Percentiles rank a stretch among this genome's conserved stretches.
Evolutionary conservation across 306 rosid genomes (phyloP).

Genomic region (Prunus campanulata): DNA sequence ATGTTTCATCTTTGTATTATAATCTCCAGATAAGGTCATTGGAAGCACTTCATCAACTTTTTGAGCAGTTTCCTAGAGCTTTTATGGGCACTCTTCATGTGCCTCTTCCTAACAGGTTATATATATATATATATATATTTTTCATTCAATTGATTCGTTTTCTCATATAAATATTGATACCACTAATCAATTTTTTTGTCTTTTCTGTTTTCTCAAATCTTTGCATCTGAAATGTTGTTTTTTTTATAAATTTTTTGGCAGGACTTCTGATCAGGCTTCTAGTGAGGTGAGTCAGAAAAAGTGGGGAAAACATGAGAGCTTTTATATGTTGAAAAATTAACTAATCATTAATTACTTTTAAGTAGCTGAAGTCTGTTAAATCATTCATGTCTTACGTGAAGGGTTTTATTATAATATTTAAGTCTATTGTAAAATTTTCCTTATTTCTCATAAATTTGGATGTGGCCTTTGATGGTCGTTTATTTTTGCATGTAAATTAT

Average conservation of each 20-base stretch:
- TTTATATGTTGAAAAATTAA: not conserved
- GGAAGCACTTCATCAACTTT: constrained; percentile 78
- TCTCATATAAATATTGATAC: not conserved
- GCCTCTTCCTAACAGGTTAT: constrained; percentile 58
- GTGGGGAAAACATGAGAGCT: not conserved
- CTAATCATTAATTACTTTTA: not conserved
- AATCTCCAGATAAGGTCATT: constrained; percentile 82
- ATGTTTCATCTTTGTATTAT: not conserved
- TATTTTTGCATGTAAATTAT: no score
- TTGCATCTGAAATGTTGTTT: constrained; percentile 15
- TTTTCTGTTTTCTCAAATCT: constrained; percentile 1
- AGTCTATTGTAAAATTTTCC: not conserved
- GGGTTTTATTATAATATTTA: not conserved
- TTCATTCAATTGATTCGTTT: not conserved
- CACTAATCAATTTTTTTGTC: not conserved
- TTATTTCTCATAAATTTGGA: not conserved
- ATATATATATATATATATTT: not conserved
- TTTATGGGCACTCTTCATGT: constrained; percentile 72
- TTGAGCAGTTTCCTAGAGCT: constrained; percentile 92
- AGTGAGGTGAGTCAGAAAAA: constrained; percentile 47
- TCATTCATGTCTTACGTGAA: not conserved
- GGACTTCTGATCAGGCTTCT: constrained; percentile 48
- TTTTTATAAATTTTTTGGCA: constrained; percentile 31
- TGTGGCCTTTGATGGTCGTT: not conserved
- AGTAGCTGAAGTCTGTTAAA: not conserved